Evolutionary conservation across 768 basidiomycete genomes (phyloP), one percentile per base, ranked within the genome.

Genomic region (Lanmaoa rubissima): DNA sequence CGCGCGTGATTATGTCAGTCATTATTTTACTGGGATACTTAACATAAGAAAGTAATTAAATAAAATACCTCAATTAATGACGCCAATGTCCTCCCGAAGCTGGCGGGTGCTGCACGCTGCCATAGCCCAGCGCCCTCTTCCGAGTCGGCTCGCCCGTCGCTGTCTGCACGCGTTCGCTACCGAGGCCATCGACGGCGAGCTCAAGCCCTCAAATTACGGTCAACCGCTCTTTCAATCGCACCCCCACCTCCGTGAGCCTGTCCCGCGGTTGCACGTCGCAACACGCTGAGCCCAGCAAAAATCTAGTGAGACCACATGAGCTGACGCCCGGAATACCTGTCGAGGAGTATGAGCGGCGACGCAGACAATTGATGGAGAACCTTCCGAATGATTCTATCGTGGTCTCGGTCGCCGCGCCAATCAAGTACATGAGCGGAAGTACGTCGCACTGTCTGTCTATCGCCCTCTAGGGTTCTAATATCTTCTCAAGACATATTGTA

Each of bases 401-500:
- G 24, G 80, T 97, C 5, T 84, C 85, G 19, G 79, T 89, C 11
- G 87, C 91, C 7, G 90, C 88, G 2, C 84, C 87, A 2, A 76
- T 94, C 55, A 92, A 94, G 72, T 93, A 88, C 69, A 93, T 94
- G 88, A 87, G 83, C 61, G 83, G 78, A 66, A 87, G 90, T 89
- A 72, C 68, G 86, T 82, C 56, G 61, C 56, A 16, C 21, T 24
- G 21, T 24, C 39, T 61, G 54, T 45, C 51, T 43, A 40, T 57
- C 45, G 24, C 41, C 24, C 38, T 44, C 46, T 64, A 45, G 26
- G 46, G 31, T 60, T 60, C 45, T 62, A 57, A 59, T 57, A 8
- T 46, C 52, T 47, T 63, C 40, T 50, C 45, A 60, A 80, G 81
- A 88, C 60, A 94, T 93, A 65, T 94, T 92, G 91, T 93, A 72